These are phyloP conservation scores for Citrus hindsii DNA, from an alignment of 345 rosid genomes.

Conservation along the genomic window DNA sequence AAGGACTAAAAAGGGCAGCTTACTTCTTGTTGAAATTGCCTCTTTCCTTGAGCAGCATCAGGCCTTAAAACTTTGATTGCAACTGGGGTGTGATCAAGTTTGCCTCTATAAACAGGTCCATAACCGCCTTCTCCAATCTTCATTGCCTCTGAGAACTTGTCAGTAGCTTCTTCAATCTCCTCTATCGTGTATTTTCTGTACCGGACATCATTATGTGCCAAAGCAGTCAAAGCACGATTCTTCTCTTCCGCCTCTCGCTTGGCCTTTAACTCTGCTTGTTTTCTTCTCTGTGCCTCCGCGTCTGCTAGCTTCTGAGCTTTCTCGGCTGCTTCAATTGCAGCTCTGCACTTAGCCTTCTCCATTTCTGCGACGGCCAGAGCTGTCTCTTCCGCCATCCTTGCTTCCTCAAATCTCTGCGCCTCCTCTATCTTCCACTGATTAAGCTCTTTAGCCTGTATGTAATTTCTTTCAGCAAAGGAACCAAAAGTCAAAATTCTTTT, in stretches of 20 bases:
- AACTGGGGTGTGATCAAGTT: constrained; percentile 82
- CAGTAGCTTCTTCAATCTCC: constrained; percentile 79
- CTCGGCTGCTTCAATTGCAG: constrained; percentile 83
- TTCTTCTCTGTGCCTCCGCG: constrained; percentile 63
- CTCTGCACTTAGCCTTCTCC: constrained; percentile 86
- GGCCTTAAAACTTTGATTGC: constrained; percentile 89
- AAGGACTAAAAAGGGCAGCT: neutral
- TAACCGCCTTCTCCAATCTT: constrained; percentile 96
- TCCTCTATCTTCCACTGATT: constrained; percentile 67
- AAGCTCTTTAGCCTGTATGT: constrained; percentile 68
- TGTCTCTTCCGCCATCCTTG: constrained; percentile 66
- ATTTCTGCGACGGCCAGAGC: constrained; percentile 74
- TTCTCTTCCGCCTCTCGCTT: constrained; percentile 65
- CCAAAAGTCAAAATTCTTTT: neutral
- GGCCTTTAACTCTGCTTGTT: constrained; percentile 68
- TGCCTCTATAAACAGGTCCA: constrained; percentile 88
- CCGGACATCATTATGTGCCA: constrained; percentile 55
- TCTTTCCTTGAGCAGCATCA: constrained; percentile 88
- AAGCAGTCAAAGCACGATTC: constrained; percentile 60
- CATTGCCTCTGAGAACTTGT: constrained; percentile 35
- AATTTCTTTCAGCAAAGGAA: neutral
- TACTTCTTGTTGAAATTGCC: constrained; percentile 90
- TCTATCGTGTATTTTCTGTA: constrained; percentile 74
- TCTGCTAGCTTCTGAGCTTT: constrained; percentile 69
- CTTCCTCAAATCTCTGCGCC: constrained; percentile 64